phyloP scores from a whole-genome alignment of 495 filamentous ascomycete species.

The Xylona heveae region DNA sequence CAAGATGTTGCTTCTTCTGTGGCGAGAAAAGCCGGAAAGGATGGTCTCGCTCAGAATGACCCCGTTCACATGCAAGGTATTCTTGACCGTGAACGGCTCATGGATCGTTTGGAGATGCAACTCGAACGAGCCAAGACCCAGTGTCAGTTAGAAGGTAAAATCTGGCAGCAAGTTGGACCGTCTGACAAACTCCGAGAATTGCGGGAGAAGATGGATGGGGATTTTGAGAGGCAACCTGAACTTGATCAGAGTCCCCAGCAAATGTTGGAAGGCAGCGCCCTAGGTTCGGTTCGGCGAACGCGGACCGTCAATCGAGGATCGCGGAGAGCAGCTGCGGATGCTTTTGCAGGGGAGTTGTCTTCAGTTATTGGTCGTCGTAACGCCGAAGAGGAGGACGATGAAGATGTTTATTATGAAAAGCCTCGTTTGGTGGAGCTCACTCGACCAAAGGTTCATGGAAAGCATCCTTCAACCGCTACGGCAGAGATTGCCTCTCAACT shows the following conservation, averaged over 20 bases:
- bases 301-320: constrained; percentile 38
- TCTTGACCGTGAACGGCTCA: constrained; percentile 72
- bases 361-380: constrained; percentile 12
- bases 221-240: constrained; percentile 19
- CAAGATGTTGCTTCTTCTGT: constrained; percentile 61
- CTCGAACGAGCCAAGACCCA: constrained; percentile 94
- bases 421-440: constrained; percentile 24
- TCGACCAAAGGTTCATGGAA: constrained; percentile 56
- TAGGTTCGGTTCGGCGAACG: constrained; percentile 43
- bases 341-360: constrained; percentile 8
- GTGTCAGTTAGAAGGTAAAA: constrained; percentile 88
- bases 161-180: constrained; percentile 67
- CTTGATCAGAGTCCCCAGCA: constrained; percentile 28
- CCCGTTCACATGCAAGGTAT: constrained; percentile 78
- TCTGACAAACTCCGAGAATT: constrained; percentile 83
- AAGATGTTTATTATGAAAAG: constrained; percentile 18
- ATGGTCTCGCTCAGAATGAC: constrained; percentile 26
- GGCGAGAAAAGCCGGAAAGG: constrained; percentile 13
- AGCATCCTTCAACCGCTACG: constrained; percentile 47
- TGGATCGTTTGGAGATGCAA: constrained; percentile 83
- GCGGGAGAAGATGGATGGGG: constrained; percentile 81
- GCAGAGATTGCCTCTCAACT: constrained; percentile 66
- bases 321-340: constrained; percentile 17
- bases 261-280: constrained; percentile 28
- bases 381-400: constrained; percentile 15